phyloP scores from a whole-genome alignment of 2,329 filamentous ascomycete species.

The Alternaria brassicae region DNA sequence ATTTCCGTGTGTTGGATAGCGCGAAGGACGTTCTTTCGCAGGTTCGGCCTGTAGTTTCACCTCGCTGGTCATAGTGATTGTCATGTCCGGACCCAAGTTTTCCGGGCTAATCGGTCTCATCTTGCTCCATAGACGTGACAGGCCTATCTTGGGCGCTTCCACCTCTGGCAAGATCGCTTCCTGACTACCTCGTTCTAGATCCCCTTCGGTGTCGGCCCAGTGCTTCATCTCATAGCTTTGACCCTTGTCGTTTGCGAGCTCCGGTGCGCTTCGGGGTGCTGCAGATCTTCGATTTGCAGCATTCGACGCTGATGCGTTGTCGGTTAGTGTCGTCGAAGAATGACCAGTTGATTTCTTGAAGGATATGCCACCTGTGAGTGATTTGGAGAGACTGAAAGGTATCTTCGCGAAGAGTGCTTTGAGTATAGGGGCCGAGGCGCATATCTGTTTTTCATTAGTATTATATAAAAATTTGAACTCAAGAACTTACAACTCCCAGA shows the following conservation, averaged over 20 bases:
- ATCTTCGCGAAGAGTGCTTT: conserved; percentile 38
- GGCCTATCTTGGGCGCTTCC: background rate
- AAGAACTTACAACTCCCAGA: conserved; percentile 52
- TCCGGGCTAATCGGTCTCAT: background rate
- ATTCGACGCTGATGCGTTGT: conserved; percentile 11
- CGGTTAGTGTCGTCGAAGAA: conserved; percentile 12
- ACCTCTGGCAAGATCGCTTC: conserved; percentile 14
- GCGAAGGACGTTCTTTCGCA: conserved; percentile 2
- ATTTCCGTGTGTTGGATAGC: background rate
- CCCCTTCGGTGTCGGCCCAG: conserved; percentile 26
- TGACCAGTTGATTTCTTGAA: conserved; percentile 10
- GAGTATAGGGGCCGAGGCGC: conserved; percentile 43
- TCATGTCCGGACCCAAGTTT: conserved; percentile 21
- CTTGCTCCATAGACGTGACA: conserved; percentile 24
- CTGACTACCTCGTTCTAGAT: conserved; percentile 9
- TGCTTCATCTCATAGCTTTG: conserved; percentile 34
- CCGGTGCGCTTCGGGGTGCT: conserved; percentile 18
- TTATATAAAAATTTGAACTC: background rate
- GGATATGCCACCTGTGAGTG: conserved; percentile 23
- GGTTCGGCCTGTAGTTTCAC: conserved; percentile 24
- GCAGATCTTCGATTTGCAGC: conserved; percentile 25
- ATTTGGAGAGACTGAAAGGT: conserved; percentile 31
- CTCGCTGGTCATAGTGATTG: conserved; percentile 29
- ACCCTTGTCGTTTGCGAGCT: conserved; percentile 19
- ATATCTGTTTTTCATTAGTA: conserved; percentile 28